A percentile compares a stretch with the other conserved stretches of the same genome.
Evolutionary conservation across 192 early-diverging fungal genomes (phyloP).

Genomic region (Linderina pennispora): DNA sequence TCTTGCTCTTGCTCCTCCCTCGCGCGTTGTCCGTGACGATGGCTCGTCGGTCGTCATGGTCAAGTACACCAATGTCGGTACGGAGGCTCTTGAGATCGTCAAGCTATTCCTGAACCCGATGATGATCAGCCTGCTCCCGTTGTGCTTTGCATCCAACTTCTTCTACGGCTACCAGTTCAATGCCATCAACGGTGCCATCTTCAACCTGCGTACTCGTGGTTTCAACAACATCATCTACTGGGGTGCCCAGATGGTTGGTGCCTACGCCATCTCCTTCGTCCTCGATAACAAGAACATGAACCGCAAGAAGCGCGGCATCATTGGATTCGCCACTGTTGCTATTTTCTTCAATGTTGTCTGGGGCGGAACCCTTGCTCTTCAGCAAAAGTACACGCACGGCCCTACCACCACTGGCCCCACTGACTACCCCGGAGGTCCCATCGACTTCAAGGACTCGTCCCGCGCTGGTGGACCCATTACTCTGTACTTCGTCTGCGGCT

Average conservation of each 20-base stretch:
- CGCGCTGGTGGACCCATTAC: slow-evolving; percentile 56
- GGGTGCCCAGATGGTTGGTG: slow-evolving; percentile 72
- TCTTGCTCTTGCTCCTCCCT: slow-evolving; percentile 56
- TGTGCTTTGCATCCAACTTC: slow-evolving; percentile 80
- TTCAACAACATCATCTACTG: slow-evolving; percentile 83
- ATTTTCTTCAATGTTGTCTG: slow-evolving; percentile 55
- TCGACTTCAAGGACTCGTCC: slow-evolving; percentile 45
- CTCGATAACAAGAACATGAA: slow-evolving; percentile 52
- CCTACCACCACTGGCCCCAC: slow-evolving; percentile 7
- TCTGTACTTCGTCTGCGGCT: slow-evolving; percentile 69
- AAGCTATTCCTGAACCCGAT: slow-evolving; percentile 56
- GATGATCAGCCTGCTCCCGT: slow-evolving; percentile 62
- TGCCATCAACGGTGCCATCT: slow-evolving; percentile 62
- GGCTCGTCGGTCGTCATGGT: slow-evolving; percentile 61
- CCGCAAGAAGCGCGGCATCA: slow-evolving; percentile 59
- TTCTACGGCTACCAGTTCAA: slow-evolving; percentile 85
- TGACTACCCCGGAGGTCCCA: slow-evolving; percentile 22
- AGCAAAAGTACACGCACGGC: slow-evolving; percentile 47
- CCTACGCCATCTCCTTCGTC: slow-evolving; percentile 59
- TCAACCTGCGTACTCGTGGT: slow-evolving; percentile 66
- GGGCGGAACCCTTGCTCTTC: slow-evolving; percentile 58
- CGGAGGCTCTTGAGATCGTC: slow-evolving; percentile 47
- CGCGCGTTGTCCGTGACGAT: slow-evolving; percentile 61
- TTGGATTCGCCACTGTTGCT: slow-evolving; percentile 49
- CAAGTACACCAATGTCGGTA: slow-evolving; percentile 62